Conservation (phyloP, 2,329 filamentous ascomycete species). For the Ascochyta fabae region DNA sequence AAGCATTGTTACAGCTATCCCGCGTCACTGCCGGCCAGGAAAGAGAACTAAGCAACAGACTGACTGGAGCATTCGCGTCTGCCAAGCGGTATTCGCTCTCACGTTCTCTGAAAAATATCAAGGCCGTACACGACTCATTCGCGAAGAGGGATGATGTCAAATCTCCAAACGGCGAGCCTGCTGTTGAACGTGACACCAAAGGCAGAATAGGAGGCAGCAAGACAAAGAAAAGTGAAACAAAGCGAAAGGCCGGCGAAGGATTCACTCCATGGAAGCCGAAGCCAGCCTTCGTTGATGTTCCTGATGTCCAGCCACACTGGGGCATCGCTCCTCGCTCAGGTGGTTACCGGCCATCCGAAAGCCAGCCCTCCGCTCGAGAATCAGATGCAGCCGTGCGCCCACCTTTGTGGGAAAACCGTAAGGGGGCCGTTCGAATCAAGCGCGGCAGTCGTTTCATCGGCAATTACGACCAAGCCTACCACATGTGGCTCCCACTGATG, state of each 20-base stretch:
- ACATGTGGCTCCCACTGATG: constrained; percentile 24
- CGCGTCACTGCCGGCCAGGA: no score
- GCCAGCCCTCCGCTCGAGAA: constrained; percentile 12
- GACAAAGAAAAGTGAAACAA: not conserved
- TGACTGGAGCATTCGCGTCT: no score
- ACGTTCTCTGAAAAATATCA: no score
- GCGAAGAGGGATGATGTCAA: no score
- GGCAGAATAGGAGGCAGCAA: not conserved
- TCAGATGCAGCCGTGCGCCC: constrained; percentile 28
- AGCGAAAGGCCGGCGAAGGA: constrained; percentile 3
- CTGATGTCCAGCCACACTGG: constrained; percentile 13
- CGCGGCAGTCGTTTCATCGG: constrained; percentile 18
- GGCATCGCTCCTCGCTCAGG: constrained; percentile 28
- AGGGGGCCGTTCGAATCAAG: constrained; percentile 25
- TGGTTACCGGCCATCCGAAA: constrained; percentile 18
- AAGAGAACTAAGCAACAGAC: no score
- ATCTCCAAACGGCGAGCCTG: no score
- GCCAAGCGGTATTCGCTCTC: no score
- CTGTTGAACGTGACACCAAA: not conserved
- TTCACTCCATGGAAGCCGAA: not conserved
- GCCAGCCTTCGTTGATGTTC: not conserved
- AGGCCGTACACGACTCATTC: no score
- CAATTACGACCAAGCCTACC: constrained; percentile 2
- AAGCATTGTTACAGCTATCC: no score
- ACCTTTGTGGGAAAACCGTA: constrained; percentile 39